phyloP scores from a whole-genome alignment of 1,139 yeast species.

The Sugiyamaella grinbergsii region DNA sequence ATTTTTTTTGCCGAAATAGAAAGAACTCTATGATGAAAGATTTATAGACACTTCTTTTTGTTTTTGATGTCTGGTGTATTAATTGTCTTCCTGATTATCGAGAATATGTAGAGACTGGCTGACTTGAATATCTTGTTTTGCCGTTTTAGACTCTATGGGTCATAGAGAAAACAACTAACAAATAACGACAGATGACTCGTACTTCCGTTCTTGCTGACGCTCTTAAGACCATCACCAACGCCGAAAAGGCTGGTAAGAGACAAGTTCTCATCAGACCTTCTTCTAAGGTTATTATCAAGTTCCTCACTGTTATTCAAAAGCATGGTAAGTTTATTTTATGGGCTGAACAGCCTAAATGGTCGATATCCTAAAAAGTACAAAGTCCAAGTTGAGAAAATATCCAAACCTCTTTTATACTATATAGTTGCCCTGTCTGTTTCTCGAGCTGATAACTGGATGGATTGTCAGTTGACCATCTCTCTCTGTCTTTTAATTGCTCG shows the following conservation, averaged over 20 bases:
- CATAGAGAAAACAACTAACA: neutral
- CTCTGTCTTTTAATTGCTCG: slow-evolving; percentile 98
- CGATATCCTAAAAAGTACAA: neutral
- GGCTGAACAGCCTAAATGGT: too few species aligned
- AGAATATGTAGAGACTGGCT: neutral
- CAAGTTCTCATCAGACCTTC: slow-evolving; percentile 99
- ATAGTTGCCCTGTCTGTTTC: slow-evolving; percentile 3
- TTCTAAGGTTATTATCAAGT: slow-evolving; percentile 96
- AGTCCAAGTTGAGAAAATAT: too few species aligned
- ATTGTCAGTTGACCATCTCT: slow-evolving; percentile 84
- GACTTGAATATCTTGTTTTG: too few species aligned
- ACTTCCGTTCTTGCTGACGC: slow-evolving; percentile 99
- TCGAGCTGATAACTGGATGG: slow-evolving; percentile 93
- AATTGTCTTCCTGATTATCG: neutral
- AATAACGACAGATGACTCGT: slow-evolving; percentile 75
- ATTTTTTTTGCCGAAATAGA: slow-evolving; percentile 5
- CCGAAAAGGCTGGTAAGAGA: slow-evolving; percentile 99
- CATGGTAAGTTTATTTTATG: slow-evolving; percentile 86
- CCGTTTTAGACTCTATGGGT: neutral
- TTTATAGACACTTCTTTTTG: slow-evolving; percentile 12
- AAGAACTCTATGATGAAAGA: slow-evolving; percentile 17
- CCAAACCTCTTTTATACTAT: neutral
- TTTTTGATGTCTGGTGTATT: slow-evolving; percentile 13
- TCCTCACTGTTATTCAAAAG: slow-evolving; percentile 96
- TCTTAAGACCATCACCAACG: slow-evolving; percentile 96